Evolutionary conservation across 1,284 basidiomycete genomes (phyloP).

Genomic region (Trichosporon inkin): DNA sequence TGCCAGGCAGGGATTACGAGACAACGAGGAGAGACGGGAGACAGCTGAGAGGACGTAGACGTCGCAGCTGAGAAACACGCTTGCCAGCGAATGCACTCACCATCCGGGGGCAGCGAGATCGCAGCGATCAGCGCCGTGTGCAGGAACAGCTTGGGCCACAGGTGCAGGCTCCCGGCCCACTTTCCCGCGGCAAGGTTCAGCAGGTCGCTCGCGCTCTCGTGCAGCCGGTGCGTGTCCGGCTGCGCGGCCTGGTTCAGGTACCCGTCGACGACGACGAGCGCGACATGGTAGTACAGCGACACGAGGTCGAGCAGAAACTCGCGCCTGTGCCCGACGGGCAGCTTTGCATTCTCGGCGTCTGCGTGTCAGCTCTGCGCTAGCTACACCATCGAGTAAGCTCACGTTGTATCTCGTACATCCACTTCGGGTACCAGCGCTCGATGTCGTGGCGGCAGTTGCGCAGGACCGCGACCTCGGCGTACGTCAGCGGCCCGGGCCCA

Average conservation of each 20-base stretch:
- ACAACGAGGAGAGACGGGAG: no score
- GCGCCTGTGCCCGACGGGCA: slow-evolving; percentile 13
- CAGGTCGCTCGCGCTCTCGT: slow-evolving; percentile 16
- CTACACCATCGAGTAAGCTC: background rate
- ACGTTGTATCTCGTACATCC: slow-evolving; percentile 20
- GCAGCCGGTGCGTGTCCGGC: slow-evolving; percentile 9
- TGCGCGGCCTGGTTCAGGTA: slow-evolving; percentile 18
- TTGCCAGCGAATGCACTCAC: background rate
- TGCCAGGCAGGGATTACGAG: no score
- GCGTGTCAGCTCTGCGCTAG: background rate
- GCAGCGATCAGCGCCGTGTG: slow-evolving; percentile 20
- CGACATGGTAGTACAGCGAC: slow-evolving; percentile 22
- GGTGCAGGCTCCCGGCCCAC: slow-evolving; percentile 19
- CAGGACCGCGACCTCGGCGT: slow-evolving; percentile 20
- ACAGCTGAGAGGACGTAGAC: background rate
- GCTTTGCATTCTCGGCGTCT: slow-evolving; percentile 16
- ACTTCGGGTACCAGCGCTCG: slow-evolving; percentile 21
- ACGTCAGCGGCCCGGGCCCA: slow-evolving; percentile 1
- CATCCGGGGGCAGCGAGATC: slow-evolving; percentile 13
- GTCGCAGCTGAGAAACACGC: background rate
- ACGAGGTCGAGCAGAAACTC: slow-evolving; percentile 23
- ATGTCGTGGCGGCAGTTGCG: slow-evolving; percentile 17
- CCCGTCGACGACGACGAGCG: slow-evolving; percentile 17
- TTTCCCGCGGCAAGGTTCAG: slow-evolving; percentile 16
- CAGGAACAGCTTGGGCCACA: slow-evolving; percentile 25